Evolutionary conservation across 2,329 filamentous ascomycete species (phyloP), one percentile per base, ranked within the genome.

Genomic region (Celoporthe dispersa): DNA sequence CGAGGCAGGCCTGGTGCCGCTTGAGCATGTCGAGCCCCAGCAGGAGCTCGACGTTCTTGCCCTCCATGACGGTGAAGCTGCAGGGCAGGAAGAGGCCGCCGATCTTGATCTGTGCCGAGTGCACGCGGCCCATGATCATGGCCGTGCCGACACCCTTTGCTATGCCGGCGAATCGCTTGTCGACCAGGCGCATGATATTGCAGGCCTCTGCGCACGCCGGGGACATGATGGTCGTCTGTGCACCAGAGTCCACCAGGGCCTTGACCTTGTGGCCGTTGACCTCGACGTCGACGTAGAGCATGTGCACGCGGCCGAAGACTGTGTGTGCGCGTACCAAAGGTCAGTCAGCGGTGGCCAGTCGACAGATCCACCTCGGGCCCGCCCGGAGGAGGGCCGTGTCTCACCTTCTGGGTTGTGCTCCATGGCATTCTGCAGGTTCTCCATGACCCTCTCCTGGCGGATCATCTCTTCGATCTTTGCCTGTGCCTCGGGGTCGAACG

Each of bases 1-100:
- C 96, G 76, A 99, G 95, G 75, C 88, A 92, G 48, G 95, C 96
- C 81, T 97, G 95, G 81, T 98, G 94, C 53, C 96, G 90, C 83
- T 97, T 98, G 72, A 99, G 86, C 93, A 99, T 99, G 80, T 99
- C 96, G 57, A 99, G 84, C 3, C 96, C 96, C 16, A 99, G 88
- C 2, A 99, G 87, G 25, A 99, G 85, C 79, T 98, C 96, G 33
- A 99, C 96, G 66, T 94, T 90, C 81, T 98, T 99, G 73, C 96
- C 96, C 82, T 99, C 96, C 96, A 99, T 99, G 77, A 99, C 96
- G 3, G 96, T 99, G 80, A 99, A 99, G 71, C 94, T 96, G 82
- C 94, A 98, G 2, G 95, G 91, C 75, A 99, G 85, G 78, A 94
- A 94, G 72, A 95, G 88, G 57, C 87, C 89, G 67, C 95, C 96